phyloP scores from a whole-genome alignment of 331 rosid species.

The Malus hybrid region DNA sequence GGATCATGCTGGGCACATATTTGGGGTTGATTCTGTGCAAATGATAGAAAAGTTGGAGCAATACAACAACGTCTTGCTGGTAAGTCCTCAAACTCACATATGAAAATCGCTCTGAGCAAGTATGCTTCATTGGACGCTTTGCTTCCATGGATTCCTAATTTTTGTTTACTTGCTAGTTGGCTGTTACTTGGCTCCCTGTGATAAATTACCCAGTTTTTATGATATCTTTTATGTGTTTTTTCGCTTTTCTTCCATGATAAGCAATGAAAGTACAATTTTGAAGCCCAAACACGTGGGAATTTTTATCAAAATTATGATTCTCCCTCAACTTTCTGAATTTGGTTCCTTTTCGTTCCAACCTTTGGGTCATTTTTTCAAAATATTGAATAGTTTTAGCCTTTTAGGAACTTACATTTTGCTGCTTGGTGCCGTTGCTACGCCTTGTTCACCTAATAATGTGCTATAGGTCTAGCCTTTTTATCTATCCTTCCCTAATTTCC shows the following conservation, averaged over 20 bases:
- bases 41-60: constrained; percentile 91
- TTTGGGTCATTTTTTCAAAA: not conserved
- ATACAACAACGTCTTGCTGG: constrained; percentile 72
- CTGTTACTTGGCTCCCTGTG: not conserved
- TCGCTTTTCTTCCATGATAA: not conserved
- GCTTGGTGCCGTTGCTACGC: not conserved
- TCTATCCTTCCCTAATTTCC: constrained; percentile 4
- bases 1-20: constrained; percentile 99
- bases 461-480: constrained; percentile 4
- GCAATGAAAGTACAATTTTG: not conserved
- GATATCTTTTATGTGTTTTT: not conserved
- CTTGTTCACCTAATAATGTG: not conserved
- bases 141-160: not conserved
- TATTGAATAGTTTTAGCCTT: not conserved
- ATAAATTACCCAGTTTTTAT: not conserved
- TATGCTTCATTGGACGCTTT: not conserved
- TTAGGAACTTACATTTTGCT: not conserved
- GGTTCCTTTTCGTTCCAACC: not conserved
- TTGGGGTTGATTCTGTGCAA: constrained; percentile 81
- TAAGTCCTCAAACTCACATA: constrained; percentile 12
- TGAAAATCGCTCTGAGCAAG: not conserved
- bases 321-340: not conserved
- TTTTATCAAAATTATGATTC: not conserved
- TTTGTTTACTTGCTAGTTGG: not conserved
- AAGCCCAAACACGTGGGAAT: not conserved